phyloP scores from a whole-genome alignment of 176 grass and related monocot genomes.

The Pontederia paniculata region DNA sequence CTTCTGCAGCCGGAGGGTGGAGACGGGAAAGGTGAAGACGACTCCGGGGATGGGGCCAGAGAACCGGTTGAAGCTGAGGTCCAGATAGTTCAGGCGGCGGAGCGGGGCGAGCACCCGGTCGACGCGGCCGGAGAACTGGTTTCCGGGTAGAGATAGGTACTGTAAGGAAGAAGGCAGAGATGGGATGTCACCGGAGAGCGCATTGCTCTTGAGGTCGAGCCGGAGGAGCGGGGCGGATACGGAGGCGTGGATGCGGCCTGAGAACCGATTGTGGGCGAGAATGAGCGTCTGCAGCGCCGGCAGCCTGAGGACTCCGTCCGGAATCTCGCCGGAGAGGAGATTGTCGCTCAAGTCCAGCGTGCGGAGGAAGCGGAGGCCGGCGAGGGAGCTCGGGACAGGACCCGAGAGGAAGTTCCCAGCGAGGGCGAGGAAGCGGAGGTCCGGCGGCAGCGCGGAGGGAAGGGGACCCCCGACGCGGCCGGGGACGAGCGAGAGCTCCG shows the following conservation, averaged over 20 bases:
- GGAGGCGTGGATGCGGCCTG: neutral
- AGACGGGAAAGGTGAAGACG: constrained; percentile 12
- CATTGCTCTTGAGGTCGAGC: constrained; percentile 8
- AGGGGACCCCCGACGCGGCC: constrained; percentile 11
- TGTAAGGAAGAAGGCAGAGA: constrained; percentile 1
- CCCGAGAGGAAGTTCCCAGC: constrained; percentile 5
- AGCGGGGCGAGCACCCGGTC: constrained; percentile 13
- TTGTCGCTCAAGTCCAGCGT: constrained; percentile 14
- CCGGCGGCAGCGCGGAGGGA: neutral
- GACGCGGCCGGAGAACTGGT: neutral
- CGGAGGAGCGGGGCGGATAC: constrained; percentile 5
- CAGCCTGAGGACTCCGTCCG: neutral
- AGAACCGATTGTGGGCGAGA: constrained; percentile 11
- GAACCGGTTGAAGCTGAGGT: constrained; percentile 15
- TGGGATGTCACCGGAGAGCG: neutral
- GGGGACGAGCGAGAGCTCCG: constrained; percentile 21
- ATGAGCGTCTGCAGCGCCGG: constrained; percentile 3
- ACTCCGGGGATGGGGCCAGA: constrained; percentile 7
- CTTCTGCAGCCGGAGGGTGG: constrained; percentile 9
- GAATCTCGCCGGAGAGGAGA: constrained; percentile 5
- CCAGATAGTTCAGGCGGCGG: constrained; percentile 11
- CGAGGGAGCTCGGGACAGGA: neutral
- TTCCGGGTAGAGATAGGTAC: constrained; percentile 9
- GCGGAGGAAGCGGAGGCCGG: constrained; percentile 6
- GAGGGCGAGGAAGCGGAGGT: constrained; percentile 16